Evolutionary conservation across 352 stramenopile genomes (phyloP).

Genomic region (Phytophthora pseudosyringae): DNA sequence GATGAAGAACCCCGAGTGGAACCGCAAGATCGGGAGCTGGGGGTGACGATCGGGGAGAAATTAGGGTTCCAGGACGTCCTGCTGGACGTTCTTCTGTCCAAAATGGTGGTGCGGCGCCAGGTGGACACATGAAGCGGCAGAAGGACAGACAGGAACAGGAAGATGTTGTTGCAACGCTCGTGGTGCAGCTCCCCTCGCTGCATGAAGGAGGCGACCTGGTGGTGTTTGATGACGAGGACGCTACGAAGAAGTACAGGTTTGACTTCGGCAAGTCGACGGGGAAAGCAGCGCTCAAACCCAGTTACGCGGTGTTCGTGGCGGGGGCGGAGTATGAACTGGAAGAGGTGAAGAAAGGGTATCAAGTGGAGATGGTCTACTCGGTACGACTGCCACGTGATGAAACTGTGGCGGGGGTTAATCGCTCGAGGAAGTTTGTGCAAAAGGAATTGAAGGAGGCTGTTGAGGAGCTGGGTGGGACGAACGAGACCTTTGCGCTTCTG

Average conservation of each 20-base stretch:
- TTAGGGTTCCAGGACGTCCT: slow-evolving; percentile 11
- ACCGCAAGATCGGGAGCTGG: slow-evolving; percentile 6
- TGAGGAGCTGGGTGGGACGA: slow-evolving; percentile 1
- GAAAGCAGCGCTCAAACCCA: background rate
- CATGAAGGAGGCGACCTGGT: slow-evolving; percentile 8
- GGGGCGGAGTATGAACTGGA: slow-evolving; percentile 11
- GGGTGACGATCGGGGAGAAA: background rate
- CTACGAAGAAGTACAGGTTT: background rate
- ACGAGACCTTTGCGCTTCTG: slow-evolving; percentile 14
- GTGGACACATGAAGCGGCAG: background rate
- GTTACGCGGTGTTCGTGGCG: slow-evolving; percentile 13
- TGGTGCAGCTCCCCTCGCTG: slow-evolving; percentile 18
- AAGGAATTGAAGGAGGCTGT: slow-evolving; percentile 4
- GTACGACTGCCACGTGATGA: slow-evolving; percentile 5
- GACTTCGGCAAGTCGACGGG: slow-evolving; percentile 4
- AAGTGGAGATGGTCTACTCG: slow-evolving; percentile 9
- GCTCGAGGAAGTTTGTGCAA: slow-evolving; percentile 5
- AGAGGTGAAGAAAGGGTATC: slow-evolving; percentile 14
- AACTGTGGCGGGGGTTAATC: background rate
- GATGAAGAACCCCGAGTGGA: slow-evolving; percentile 22
- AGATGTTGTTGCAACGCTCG: slow-evolving; percentile 3
- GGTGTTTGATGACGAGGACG: slow-evolving; percentile 12
- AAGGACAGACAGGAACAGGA: background rate
- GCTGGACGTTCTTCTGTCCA: slow-evolving; percentile 12
- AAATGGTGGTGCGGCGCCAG: slow-evolving; percentile 5